Evolutionary conservation across 129 eudicot species (phyloP), one percentile per base, ranked within the genome.

Genomic region (Heracleum sosnowskyi): DNA sequence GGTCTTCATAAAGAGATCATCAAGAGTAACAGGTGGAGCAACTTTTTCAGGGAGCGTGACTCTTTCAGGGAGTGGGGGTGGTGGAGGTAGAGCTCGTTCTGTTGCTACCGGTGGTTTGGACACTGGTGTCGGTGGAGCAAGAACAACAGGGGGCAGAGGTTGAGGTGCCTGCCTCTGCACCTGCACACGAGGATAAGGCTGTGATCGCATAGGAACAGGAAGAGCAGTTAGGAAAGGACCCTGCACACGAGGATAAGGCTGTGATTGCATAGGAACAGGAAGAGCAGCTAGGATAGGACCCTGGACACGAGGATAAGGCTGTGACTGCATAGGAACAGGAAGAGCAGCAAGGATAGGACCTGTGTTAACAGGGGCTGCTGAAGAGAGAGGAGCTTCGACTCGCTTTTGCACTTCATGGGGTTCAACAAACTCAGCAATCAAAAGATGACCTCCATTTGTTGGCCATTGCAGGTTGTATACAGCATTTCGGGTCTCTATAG

Each of bases 391-490:
- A 2, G 87, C 83, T 81, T 95, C 95, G 4, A 82, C 70, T n/a
- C 92, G 89, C 28, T 79, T 73, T 82, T 88, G 87, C n/a, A 95
- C 99, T 80, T 92, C 96, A 79, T 88, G 92, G 46, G 99, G 92
- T 53, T 95, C 97, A 78, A 95, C 99, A 81, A 92, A 95, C 73
- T 95, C 99, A 0, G 97, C 97, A 42, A 87, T 79, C 28, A 95
- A 80, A 39, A 86, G 85, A 79, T 91, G 96, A 1, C 99, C 97
- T 29, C 99, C 99, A 26, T 95, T 88, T 41, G 86, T 83, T 18
- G 99, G 99, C 99, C 99, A 95, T 51, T 90, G 96, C 78, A 95
- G 82, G 86, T 92, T 90, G 92, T 90, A 95, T n/a, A 92, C 86
- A 72, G 96, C 91, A 66, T 92, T 92, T 35, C 97, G 89, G 28